Percentiles rank a stretch among this genome's conserved stretches.
phyloP scores from a whole-genome alignment of 2,329 filamentous ascomycete species.

The Coleophoma eucalyptorum region DNA sequence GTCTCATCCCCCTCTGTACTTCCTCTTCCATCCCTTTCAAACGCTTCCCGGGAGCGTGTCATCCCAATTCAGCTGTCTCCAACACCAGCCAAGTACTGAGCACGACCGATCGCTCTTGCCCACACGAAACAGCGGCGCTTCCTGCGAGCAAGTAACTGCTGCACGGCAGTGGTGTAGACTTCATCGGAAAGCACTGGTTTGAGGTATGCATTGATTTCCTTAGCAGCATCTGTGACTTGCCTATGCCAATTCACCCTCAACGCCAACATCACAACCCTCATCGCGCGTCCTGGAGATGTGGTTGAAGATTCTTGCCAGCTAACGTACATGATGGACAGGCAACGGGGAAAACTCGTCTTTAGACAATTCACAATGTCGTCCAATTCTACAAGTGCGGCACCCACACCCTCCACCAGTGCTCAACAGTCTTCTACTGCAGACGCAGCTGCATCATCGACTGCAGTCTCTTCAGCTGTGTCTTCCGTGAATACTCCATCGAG shows the following conservation, averaged over 20 bases:
- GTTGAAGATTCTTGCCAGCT: slow-evolving; percentile 12
- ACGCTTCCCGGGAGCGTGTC: background rate
- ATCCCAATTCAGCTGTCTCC: background rate
- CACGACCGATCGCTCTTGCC: background rate
- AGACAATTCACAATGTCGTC: slow-evolving; percentile 21
- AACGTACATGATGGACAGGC: slow-evolving; percentile 18
- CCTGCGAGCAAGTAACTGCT: background rate
- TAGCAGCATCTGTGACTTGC: background rate
- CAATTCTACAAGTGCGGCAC: slow-evolving; percentile 23
- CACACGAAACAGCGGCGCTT: slow-evolving; percentile 4
- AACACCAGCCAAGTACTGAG: background rate
- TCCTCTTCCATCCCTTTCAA: background rate
- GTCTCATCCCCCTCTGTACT: slow-evolving; percentile 4
- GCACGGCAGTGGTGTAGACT: slow-evolving; percentile 1
- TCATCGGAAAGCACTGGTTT: slow-evolving; percentile 3
- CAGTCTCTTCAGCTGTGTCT: slow-evolving; percentile 8
- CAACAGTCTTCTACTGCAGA: slow-evolving; percentile 1
- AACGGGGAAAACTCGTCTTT: slow-evolving; percentile 14
- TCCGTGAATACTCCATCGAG: slow-evolving; percentile 7
- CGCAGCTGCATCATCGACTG: slow-evolving; percentile 1
- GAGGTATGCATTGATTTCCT: slow-evolving; percentile 13
- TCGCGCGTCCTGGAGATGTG: background rate
- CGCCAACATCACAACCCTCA: background rate
- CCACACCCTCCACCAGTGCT: slow-evolving; percentile 6
- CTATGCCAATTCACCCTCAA: background rate